Percentiles rank a stretch among this genome's conserved stretches.
These are phyloP conservation scores for Pachysandra terminalis DNA, from an alignment of 164 flowering plant species.

Conservation along the genomic window DNA sequence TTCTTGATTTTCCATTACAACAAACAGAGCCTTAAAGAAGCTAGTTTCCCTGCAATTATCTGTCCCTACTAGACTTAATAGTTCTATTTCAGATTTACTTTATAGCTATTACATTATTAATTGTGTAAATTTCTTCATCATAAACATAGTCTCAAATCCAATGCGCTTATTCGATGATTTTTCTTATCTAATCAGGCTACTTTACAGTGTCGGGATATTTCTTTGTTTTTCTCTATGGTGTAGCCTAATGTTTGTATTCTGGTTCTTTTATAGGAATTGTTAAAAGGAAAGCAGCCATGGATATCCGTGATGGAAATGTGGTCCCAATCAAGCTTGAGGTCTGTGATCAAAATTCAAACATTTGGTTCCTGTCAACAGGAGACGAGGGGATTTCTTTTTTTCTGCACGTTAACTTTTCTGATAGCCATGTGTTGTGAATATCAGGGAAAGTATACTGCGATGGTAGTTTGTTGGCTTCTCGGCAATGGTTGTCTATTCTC, in stretches of 20 bases:
- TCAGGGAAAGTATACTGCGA: constrained; percentile 51
- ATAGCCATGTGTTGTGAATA: background rate
- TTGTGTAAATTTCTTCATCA: too few species aligned
- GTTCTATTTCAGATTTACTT: too few species aligned
- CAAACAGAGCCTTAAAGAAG: too few species aligned
- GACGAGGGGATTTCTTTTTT: background rate
- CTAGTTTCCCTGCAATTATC: too few species aligned
- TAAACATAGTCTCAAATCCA: too few species aligned
- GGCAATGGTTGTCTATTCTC: constrained; percentile 65
- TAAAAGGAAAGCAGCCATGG: constrained; percentile 3
- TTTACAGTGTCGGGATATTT: background rate
- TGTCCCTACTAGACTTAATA: too few species aligned
- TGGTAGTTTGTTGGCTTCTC: constrained; percentile 55
- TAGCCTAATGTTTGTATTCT: background rate
- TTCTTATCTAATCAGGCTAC: background rate
- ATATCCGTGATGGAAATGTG: constrained; percentile 5
- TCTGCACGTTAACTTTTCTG: background rate
- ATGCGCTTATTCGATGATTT: too few species aligned
- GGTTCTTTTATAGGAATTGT: background rate
- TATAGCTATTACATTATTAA: too few species aligned
- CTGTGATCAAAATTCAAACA: constrained; percentile 1
- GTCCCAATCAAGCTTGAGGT: constrained; percentile 32
- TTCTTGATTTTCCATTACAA: too few species aligned
- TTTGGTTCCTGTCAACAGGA: background rate
- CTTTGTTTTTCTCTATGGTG: background rate